Conservation (phyloP, 2,329 filamentous ascomycete species). For the Parafenestella ontariensis region DNA sequence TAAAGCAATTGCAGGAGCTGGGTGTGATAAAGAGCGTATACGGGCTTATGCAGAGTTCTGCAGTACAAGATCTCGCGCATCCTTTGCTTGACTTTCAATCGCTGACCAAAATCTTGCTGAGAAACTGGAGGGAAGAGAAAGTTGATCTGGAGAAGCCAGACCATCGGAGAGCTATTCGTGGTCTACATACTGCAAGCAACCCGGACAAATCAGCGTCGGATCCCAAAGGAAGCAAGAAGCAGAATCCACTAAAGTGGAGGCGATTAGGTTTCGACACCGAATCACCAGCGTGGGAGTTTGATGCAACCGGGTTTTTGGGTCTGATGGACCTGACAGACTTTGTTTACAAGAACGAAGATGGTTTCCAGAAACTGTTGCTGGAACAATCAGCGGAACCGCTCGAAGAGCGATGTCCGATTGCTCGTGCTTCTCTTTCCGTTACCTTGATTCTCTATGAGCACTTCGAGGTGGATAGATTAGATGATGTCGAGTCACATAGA, state of each 20-base stretch:
- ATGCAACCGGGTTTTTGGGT: constrained; percentile 83
- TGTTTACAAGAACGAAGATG: constrained; percentile 88
- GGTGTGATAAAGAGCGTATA: constrained; percentile 91
- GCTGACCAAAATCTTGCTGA: constrained; percentile 83
- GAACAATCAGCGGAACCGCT: constrained; percentile 81
- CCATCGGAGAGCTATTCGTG: constrained; percentile 85
- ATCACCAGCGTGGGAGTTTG: constrained; percentile 84
- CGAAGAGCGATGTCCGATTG: constrained; percentile 82
- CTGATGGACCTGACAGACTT: constrained; percentile 98
- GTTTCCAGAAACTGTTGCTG: constrained; percentile 87
- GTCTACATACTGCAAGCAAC: constrained; percentile 81
- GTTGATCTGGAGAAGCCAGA: constrained; percentile 88
- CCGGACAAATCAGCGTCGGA: constrained; percentile 62
- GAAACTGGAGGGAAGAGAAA: constrained; percentile 85
- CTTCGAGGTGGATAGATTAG: constrained; percentile 88
- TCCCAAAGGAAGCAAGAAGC: constrained; percentile 66
- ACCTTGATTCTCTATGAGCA: constrained; percentile 92
- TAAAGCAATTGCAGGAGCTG: constrained; percentile 90
- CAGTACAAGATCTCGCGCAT: constrained; percentile 87
- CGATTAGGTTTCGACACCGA: constrained; percentile 91
- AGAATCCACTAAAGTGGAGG: constrained; percentile 92
- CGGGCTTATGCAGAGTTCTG: constrained; percentile 90
- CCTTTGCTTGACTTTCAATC: constrained; percentile 93
- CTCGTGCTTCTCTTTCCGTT: constrained; percentile 82
- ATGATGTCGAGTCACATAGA: constrained; percentile 77